These are phyloP conservation scores for Agapanthus africanus DNA, from an alignment of 106 monocot species.

Conservation along the genomic window DNA sequence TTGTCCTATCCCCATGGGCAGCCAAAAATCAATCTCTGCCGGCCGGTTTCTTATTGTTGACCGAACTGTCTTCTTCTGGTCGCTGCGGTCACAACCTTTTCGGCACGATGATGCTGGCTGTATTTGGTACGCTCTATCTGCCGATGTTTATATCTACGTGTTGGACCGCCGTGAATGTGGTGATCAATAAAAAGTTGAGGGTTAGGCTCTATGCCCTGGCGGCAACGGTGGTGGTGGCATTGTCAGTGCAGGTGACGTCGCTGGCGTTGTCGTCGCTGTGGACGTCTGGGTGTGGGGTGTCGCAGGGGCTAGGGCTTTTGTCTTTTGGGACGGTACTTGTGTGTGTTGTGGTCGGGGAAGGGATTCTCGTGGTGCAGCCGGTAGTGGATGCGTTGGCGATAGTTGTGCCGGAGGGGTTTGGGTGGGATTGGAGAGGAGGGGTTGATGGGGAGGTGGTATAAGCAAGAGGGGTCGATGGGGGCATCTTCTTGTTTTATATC, in stretches of 20 bases:
- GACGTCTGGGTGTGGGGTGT: slow-evolving; percentile 8
- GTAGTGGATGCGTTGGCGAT: slow-evolving; percentile 41
- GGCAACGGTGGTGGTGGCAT: neutral
- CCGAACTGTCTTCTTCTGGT: neutral
- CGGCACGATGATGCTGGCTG: slow-evolving; percentile 11
- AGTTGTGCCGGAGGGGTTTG: neutral
- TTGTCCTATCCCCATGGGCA: neutral
- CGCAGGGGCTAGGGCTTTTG: slow-evolving; percentile 18
- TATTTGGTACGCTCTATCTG: slow-evolving; percentile 7
- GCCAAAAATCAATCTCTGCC: neutral
- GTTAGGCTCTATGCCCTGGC: slow-evolving; percentile 15
- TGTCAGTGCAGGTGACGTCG: slow-evolving; percentile 12
- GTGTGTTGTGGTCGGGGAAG: slow-evolving; percentile 29
- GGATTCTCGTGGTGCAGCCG: slow-evolving; percentile 35
- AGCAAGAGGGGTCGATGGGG: too few relatives aligned
- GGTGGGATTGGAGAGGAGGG: neutral
- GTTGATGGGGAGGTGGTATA: neutral
- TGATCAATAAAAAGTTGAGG: slow-evolving; percentile 17
- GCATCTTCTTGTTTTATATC: too few relatives aligned
- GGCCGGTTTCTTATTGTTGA: neutral
- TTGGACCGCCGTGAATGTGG: slow-evolving; percentile 13
- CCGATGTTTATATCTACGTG: slow-evolving; percentile 17
- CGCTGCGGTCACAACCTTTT: slow-evolving; percentile 7
- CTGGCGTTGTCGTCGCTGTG: slow-evolving; percentile 23
- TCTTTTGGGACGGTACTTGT: slow-evolving; percentile 24